phyloP scores from a whole-genome alignment of 78 protist species.

The Dictyostelium firmibasis region DNA sequence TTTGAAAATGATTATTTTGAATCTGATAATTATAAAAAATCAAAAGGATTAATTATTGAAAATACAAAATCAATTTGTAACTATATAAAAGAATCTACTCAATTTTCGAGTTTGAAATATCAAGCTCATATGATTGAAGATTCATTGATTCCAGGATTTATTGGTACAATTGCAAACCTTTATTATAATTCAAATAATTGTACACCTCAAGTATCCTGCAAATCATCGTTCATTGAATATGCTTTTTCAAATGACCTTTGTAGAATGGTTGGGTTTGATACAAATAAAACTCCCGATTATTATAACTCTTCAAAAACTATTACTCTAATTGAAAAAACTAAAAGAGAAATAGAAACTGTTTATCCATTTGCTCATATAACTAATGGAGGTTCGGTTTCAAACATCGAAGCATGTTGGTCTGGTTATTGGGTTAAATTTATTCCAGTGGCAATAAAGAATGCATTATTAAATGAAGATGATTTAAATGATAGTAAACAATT shows the following conservation, averaged over 20 bases:
- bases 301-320: not conserved
- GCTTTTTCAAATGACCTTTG: not conserved
- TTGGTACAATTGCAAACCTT: not conserved
- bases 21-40: not conserved
- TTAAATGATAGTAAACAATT: not conserved
- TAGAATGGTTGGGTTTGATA: not conserved
- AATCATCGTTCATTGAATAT: not conserved
- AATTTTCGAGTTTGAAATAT: not conserved
- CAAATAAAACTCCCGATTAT: not conserved
- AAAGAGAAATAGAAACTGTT: not conserved
- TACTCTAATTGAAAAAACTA: not conserved
- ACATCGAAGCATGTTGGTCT: constrained; percentile 9
- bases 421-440: not conserved
- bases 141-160: not conserved
- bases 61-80: not conserved
- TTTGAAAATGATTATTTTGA: not conserved
- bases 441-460: not conserved
- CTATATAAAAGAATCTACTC: not conserved
- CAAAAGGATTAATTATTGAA: not conserved
- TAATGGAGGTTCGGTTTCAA: constrained; percentile 4
- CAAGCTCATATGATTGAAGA: not conserved
- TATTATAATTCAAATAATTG: not conserved
- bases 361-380: not conserved
- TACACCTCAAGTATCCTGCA: not conserved
- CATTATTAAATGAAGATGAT: not conserved